These are phyloP conservation scores for Aaosphaeria arxii DNA, from an alignment of 2,329 filamentous ascomycete genomes.

Conservation along the genomic window DNA sequence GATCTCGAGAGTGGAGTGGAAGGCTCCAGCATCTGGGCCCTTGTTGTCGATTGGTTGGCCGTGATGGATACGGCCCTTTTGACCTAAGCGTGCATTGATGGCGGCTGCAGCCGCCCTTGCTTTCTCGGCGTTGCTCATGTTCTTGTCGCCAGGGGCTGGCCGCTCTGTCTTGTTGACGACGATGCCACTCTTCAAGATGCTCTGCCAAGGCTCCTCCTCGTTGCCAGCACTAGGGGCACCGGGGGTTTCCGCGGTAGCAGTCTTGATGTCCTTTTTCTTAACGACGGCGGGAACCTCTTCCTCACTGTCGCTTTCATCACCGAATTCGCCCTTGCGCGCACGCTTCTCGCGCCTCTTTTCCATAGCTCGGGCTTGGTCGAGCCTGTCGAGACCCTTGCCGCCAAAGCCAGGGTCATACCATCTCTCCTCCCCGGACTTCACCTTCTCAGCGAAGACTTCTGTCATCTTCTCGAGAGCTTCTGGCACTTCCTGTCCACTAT, in stretches of 20 bases:
- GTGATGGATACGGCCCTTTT: slow-evolving; percentile 82
- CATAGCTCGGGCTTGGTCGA: slow-evolving; percentile 87
- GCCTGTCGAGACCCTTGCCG: slow-evolving; percentile 86
- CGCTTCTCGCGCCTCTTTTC: slow-evolving; percentile 72
- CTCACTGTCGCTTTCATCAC: slow-evolving; percentile 78
- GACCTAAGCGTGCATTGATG: slow-evolving; percentile 87
- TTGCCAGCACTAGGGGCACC: slow-evolving; percentile 30
- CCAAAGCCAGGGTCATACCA: slow-evolving; percentile 82
- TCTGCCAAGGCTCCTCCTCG: slow-evolving; percentile 27
- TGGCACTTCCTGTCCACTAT: slow-evolving; percentile 82
- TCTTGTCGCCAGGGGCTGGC: slow-evolving; percentile 48
- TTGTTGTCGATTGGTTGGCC: slow-evolving; percentile 98
- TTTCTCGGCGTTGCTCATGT: slow-evolving; percentile 64
- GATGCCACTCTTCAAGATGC: slow-evolving; percentile 62
- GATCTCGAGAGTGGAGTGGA: slow-evolving; percentile 96
- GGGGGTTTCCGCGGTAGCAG: slow-evolving; percentile 32
- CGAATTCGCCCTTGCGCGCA: slow-evolving; percentile 83
- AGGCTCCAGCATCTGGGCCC: slow-evolving; percentile 92
- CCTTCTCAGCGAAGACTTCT: slow-evolving; percentile 77
- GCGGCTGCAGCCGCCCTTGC: slow-evolving; percentile 86
- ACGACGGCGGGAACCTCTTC: slow-evolving; percentile 55
- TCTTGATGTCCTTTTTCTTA: slow-evolving; percentile 51
- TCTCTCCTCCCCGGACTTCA: slow-evolving; percentile 89
- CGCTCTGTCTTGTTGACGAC: slow-evolving; percentile 69
- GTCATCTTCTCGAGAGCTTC: slow-evolving; percentile 62